Evolutionary conservation across 2,329 filamentous ascomycete genomes (phyloP).

Genomic region (Xylariaceae sp.): DNA sequence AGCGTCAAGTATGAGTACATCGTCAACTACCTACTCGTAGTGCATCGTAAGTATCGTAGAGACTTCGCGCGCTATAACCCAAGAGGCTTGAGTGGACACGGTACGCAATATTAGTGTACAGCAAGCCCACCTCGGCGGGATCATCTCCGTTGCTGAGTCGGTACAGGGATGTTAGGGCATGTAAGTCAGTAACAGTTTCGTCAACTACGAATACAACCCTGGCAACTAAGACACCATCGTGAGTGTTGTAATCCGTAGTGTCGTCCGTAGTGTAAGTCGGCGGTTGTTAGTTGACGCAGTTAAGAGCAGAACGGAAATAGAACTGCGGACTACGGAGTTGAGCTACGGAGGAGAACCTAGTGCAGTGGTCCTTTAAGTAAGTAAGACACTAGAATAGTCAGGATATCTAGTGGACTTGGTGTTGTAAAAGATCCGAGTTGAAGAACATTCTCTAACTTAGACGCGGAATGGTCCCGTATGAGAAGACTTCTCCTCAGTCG

Average conservation of each 20-base stretch:
- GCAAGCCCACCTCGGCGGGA: conserved; percentile 1
- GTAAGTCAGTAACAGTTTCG: too few species aligned
- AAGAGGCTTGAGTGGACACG: conserved; percentile 3
- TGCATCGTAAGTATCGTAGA: too few species aligned
- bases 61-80: neutral
- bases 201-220: too few species aligned
- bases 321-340: neutral
- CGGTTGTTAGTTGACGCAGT: conserved; percentile 1
- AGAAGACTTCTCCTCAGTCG: too few species aligned
- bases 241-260: too few species aligned
- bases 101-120: neutral
- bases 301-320: conserved; percentile 5
- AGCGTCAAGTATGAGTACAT: neutral
- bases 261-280: too few species aligned
- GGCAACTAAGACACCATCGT: too few species aligned
- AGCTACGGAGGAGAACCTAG: neutral
- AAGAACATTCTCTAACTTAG: too few species aligned
- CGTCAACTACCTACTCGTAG: neutral
- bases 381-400: neutral
- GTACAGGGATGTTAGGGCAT: neutral
- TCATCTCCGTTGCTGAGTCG: conserved; percentile 15
- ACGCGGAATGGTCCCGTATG: too few species aligned
- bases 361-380: neutral
- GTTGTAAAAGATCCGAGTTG: too few species aligned
- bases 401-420: too few species aligned